These are phyloP conservation scores for Trichosporon coremiiforme DNA, from an alignment of 1,284 basidiomycete genomes.

Conservation along the genomic window DNA sequence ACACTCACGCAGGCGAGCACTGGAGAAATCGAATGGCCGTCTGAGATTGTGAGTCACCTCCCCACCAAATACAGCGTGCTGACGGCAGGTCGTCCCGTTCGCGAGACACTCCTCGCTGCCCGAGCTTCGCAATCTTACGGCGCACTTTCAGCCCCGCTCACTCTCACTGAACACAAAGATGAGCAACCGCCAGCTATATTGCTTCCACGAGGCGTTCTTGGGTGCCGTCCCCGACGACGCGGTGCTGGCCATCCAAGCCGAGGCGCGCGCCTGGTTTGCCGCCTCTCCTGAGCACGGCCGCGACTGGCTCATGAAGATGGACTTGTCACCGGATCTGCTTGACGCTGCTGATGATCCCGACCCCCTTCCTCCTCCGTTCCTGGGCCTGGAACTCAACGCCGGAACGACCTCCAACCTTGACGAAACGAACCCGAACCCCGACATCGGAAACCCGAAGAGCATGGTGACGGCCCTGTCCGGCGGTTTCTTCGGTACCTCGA, in stretches of 20 bases:
- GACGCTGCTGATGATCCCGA: neutral
- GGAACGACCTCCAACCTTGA: neutral
- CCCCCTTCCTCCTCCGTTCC: neutral
- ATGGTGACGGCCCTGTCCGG: neutral
- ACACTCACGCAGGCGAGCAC: constrained; percentile 36
- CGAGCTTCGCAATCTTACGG: constrained; percentile 76
- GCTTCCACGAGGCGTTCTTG: constrained; percentile 60
- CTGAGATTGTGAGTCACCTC: constrained; percentile 42
- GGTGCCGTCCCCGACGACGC: constrained; percentile 59
- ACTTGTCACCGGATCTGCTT: neutral
- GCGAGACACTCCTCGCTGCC: constrained; percentile 81
- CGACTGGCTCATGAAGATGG: neutral
- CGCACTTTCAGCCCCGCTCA: constrained; percentile 71
- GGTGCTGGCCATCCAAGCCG: constrained; percentile 21
- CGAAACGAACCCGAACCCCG: neutral
- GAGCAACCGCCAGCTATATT: constrained; percentile 44
- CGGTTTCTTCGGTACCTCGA: neutral
- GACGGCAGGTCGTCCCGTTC: constrained; percentile 71
- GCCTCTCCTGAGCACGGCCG: neutral
- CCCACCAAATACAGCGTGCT: neutral
- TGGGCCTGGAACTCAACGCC: neutral
- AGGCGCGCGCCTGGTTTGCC: constrained; percentile 8
- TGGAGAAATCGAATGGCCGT: constrained; percentile 46
- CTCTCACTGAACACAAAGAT: constrained; percentile 79
- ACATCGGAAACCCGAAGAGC: neutral